Evolutionary conservation across 345 rosid genomes (phyloP).

Genomic region (Populus alba): DNA sequence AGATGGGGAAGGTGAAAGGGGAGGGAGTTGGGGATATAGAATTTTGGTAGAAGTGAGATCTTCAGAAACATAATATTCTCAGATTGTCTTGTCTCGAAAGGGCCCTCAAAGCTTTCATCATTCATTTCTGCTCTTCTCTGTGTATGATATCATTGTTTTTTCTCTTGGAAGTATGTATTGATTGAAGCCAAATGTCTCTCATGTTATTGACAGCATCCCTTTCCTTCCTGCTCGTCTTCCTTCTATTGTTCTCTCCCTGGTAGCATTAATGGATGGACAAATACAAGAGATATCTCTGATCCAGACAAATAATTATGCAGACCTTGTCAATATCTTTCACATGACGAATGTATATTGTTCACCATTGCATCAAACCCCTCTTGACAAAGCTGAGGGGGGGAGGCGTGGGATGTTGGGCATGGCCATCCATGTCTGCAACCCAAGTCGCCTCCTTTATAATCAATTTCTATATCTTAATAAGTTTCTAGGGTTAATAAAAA

Average conservation of each 20-base stretch:
- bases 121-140: background rate
- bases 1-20: background rate
- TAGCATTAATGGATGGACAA: slow-evolving; percentile 21
- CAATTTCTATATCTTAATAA: background rate
- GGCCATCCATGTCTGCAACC: background rate
- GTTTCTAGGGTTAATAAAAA: background rate
- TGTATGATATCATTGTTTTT: slow-evolving; percentile 26
- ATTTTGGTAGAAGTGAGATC: slow-evolving; percentile 2
- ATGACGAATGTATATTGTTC: background rate
- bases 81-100: slow-evolving; percentile 17
- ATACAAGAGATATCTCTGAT: slow-evolving; percentile 1
- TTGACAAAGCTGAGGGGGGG: background rate
- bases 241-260: slow-evolving; percentile 11
- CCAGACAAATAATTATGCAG: slow-evolving; percentile 4
- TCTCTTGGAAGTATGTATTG: slow-evolving; percentile 30
- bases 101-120: slow-evolving; percentile 2
- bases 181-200: slow-evolving; percentile 29
- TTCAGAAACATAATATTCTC: slow-evolving; percentile 18
- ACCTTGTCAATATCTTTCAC: slow-evolving; percentile 10
- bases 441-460: background rate
- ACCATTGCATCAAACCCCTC: background rate
- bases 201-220: slow-evolving; percentile 10
- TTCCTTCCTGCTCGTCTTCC: slow-evolving; percentile 15
- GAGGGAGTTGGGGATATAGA: background rate
- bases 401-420: background rate